Conservation (phyloP, 306 rosid genomes). For the Mimosa pudica region DNA sequence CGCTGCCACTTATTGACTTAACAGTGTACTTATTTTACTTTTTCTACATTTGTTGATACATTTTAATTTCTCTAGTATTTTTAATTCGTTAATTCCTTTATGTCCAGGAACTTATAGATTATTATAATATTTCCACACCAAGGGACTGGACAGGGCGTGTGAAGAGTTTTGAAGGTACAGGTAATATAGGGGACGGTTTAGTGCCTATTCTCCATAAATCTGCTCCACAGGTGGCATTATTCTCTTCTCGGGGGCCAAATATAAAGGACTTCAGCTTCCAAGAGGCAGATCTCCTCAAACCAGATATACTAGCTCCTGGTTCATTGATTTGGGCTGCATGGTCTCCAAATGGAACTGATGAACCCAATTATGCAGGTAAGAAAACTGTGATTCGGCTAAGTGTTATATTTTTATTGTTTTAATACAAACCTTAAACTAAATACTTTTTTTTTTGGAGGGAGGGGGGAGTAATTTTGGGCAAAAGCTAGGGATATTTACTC, state of each 20-base stretch:
- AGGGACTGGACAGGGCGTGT: conserved; percentile 99
- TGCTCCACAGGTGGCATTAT: conserved; percentile 96
- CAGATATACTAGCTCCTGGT: conserved; percentile 98
- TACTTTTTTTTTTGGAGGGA: neutral
- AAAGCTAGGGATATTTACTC: neutral
- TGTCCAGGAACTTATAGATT: conserved; percentile 84
- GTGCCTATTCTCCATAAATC: conserved; percentile 89
- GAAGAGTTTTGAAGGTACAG: conserved; percentile 76
- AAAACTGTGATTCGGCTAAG: conserved; percentile 33
- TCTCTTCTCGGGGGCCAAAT: conserved; percentile 97
- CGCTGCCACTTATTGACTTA: conserved; percentile 24
- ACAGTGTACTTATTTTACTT: conserved; percentile 12
- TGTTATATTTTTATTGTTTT: conserved; percentile 19
- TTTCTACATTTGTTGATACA: conserved; percentile 6
- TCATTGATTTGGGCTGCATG: conserved; percentile 99
- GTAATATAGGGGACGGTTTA: conserved; percentile 91
- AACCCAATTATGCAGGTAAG: conserved; percentile 88
- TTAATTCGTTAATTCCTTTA: conserved; percentile 25
- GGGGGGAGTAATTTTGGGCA: neutral
- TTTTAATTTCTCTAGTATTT: conserved; percentile 17
- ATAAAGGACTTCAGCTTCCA: conserved; percentile 88
- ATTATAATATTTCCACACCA: conserved; percentile 82
- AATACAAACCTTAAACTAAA: conserved; percentile 6
- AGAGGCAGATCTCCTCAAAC: conserved; percentile 99
- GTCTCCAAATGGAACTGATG: conserved; percentile 99